Base-by-base conservation (phyloP, 805 yeast species). In the Saccharomycopsis sp. region DNA sequence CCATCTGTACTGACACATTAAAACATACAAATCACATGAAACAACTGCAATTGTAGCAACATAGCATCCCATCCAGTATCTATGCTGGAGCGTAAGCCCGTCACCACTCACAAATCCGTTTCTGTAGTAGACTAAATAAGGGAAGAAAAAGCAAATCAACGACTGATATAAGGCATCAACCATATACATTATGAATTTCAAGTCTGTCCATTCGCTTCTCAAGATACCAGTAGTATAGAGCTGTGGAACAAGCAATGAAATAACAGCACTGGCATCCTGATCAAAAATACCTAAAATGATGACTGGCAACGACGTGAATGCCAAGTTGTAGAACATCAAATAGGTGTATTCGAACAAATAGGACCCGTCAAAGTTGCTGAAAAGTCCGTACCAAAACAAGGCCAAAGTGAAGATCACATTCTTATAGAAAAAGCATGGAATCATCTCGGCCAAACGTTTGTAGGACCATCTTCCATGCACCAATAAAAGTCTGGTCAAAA, bases 381-480 rank as follows among this genome's bases (percentile, higher is more conserved):
- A 86, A 58, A 87, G 78, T 67, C 93, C 92, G 68, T 81, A 88
- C 93, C 94, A 88, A 69, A 87, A 87, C 63, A 85, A 74, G 0
- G 94, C 83, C 64, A 87, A 69, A 0, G 89, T 81, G 75, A 86
- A 88, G 62, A 85, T 82, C 57, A 86, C 88, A 69, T 88, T 88
- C 70, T 88, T 88, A 72, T 82, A 88, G 67, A 88, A 88, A 73
- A 88, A 88, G 64, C 83, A 76, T 15, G 94, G 94, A 64, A 88
- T 84, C 92, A 87, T 87, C 72, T 88, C 96, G 41, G 89, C 80
- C 52, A 88, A 75, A 70, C 96, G 77, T 70, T 85, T 87, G 69
- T 88, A 88, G 1, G 91, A 85, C 96, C 96, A 88, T 71, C 94
- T 78, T 35, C 96, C 96, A 71, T 88, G 96, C 29, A 85, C 88